A percentile compares a stretch with the other conserved stretches of the same genome.
phyloP scores from a whole-genome alignment of 2,329 filamentous ascomycete species.

The Onygena corvina region DNA sequence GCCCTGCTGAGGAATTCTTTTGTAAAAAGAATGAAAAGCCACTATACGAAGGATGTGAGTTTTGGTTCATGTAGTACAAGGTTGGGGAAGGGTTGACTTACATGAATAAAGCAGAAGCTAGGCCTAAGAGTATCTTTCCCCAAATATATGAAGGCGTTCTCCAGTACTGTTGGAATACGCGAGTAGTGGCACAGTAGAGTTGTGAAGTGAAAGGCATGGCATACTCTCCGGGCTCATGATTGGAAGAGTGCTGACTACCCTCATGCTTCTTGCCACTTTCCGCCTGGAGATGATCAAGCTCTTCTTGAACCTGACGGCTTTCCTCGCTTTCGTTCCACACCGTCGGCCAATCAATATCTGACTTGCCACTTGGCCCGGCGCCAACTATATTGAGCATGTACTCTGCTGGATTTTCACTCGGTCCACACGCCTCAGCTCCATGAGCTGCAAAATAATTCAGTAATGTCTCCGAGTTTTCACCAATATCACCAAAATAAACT shows the following conservation, averaged over 20 bases:
- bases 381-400: conserved; percentile 51
- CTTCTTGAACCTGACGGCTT: conserved; percentile 42
- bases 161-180: conserved; percentile 85
- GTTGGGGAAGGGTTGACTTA: conserved; percentile 8
- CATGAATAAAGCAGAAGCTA: conserved; percentile 55
- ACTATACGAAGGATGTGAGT: conserved; percentile 46
- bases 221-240: conserved; percentile 50
- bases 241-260: conserved; percentile 21
- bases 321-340: conserved; percentile 50
- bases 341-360: conserved; percentile 49
- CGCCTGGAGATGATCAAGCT: conserved; percentile 46
- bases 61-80: conserved; percentile 23
- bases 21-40: conserved; percentile 69
- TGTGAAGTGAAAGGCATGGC: conserved; percentile 60
- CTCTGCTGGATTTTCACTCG: conserved; percentile 58
- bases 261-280: conserved; percentile 28
- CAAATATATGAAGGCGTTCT: conserved; percentile 75
- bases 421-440: conserved; percentile 46
- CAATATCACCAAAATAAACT: conserved; percentile 56
- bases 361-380: conserved; percentile 56
- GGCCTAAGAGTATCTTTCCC: conserved; percentile 59
- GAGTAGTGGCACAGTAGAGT: conserved; percentile 51
- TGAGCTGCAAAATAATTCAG: conserved; percentile 53
- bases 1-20: conserved; percentile 58
- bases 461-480: conserved; percentile 43